These are phyloP conservation scores for Coemansia sp. DNA, from an alignment of 192 early-diverging fungal genomes.

Conservation along the genomic window DNA sequence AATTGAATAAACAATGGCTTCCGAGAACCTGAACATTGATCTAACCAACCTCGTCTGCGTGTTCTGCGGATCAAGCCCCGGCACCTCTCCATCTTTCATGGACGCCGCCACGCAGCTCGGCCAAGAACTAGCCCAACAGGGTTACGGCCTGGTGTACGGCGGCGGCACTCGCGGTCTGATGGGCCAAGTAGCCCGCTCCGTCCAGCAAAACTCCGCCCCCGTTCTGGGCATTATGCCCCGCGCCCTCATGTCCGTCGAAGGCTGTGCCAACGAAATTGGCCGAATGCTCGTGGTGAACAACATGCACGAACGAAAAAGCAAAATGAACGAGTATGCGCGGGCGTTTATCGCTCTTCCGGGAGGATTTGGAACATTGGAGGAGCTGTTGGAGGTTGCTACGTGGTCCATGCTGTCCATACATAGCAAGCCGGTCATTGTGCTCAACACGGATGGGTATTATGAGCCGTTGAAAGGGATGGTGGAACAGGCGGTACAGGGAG, in stretches of 20 bases:
- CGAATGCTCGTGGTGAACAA: constrained; percentile 65
- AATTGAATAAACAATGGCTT: too few species aligned
- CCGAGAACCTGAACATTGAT: too few species aligned
- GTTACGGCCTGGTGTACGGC: constrained; percentile 68
- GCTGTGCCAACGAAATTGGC: constrained; percentile 48
- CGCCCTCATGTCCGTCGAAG: constrained; percentile 57
- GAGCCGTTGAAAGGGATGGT: constrained; percentile 65
- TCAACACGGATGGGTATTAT: constrained; percentile 81
- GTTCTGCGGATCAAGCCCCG: constrained; percentile 46
- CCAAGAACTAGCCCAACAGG: constrained; percentile 53
- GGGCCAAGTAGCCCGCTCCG: constrained; percentile 76
- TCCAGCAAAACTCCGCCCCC: constrained; percentile 57
- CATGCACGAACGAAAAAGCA: constrained; percentile 82
- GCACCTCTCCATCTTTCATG: constrained; percentile 16
- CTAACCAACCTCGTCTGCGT: constrained; percentile 39
- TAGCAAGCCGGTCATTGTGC: constrained; percentile 72
- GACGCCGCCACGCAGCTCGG: constrained; percentile 55
- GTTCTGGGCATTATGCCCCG: constrained; percentile 78
- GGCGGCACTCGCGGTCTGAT: constrained; percentile 73
- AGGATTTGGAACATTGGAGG: constrained; percentile 86
- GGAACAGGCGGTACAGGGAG: constrained; percentile 59
- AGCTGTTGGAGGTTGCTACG: constrained; percentile 78
- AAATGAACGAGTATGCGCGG: constrained; percentile 65
- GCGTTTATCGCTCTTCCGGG: constrained; percentile 86
- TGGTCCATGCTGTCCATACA: constrained; percentile 81